These are phyloP conservation scores for Diaporthe destruens DNA, from an alignment of 2,329 filamentous ascomycete species.

Conservation along the genomic window DNA sequence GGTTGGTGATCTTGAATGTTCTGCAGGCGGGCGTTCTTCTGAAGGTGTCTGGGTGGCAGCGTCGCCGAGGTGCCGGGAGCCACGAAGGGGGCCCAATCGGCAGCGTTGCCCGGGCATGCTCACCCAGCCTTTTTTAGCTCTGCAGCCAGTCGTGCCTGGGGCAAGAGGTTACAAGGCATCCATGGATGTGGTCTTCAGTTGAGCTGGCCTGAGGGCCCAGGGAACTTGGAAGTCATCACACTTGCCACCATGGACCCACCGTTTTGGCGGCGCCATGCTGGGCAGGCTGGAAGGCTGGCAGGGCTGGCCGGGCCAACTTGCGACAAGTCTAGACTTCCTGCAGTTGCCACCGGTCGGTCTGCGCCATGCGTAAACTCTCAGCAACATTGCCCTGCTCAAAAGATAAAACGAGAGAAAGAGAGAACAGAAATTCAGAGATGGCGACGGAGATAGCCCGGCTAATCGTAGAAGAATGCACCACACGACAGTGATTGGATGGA, in stretches of 20 bases:
- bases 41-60: constrained; percentile 1
- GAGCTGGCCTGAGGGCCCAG: constrained; percentile 12
- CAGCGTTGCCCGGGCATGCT: neutral
- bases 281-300: no score
- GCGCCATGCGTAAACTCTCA: neutral
- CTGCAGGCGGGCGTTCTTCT: constrained; percentile 3
- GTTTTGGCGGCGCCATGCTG: neutral
- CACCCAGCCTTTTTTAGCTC: constrained; percentile 12
- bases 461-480: neutral
- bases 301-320: neutral
- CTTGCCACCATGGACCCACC: constrained; percentile 31
- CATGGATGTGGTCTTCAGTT: neutral
- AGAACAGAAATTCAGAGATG: neutral
- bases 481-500: neutral
- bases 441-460: neutral
- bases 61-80: constrained; percentile 1
- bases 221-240: constrained; percentile 11
- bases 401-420: neutral
- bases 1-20: constrained; percentile 4
- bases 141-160: constrained; percentile 17
- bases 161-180: neutral
- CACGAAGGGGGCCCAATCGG: neutral
- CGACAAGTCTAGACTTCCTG: neutral
- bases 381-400: neutral
- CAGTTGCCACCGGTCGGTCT: neutral